Conservation (phyloP, 2,329 filamentous ascomycete species). For the Paracorniculantispora psalliotae region DNA sequence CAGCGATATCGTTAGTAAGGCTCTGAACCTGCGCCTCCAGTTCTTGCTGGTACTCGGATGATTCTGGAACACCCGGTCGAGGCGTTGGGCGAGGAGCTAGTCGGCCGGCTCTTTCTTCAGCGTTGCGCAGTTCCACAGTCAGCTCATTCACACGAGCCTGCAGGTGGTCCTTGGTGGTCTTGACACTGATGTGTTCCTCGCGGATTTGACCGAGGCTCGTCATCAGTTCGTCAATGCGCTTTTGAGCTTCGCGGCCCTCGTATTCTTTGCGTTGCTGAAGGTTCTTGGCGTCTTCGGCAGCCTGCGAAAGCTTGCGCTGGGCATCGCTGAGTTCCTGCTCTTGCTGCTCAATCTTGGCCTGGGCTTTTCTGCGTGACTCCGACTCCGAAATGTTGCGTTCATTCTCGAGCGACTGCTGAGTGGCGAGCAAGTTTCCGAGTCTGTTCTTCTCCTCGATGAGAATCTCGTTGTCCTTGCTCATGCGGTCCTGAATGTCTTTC, state of each 20-base stretch:
- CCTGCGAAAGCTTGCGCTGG: slow-evolving; percentile 78
- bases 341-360: slow-evolving; percentile 70
- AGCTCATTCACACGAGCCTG: slow-evolving; percentile 86
- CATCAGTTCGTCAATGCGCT: slow-evolving; percentile 87
- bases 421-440: slow-evolving; percentile 75
- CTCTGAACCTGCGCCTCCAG: slow-evolving; percentile 67
- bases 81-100: slow-evolving; percentile 75
- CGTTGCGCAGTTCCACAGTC: slow-evolving; percentile 78
- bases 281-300: slow-evolving; percentile 81
- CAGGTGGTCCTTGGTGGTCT: slow-evolving; percentile 84
- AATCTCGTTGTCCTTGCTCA: slow-evolving; percentile 82
- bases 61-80: slow-evolving; percentile 44
- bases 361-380: slow-evolving; percentile 74
- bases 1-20: slow-evolving; percentile 74
- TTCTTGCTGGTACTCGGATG: slow-evolving; percentile 43
- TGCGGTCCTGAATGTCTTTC: slow-evolving; percentile 86
- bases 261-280: slow-evolving; percentile 80
- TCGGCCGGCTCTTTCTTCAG: slow-evolving; percentile 79
- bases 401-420: slow-evolving; percentile 84
- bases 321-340: slow-evolving; percentile 73
- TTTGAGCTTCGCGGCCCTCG: slow-evolving; percentile 81
- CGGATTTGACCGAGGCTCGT: slow-evolving; percentile 72
- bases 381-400: slow-evolving; percentile 82
- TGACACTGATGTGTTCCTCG: slow-evolving; percentile 79
- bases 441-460: slow-evolving; percentile 79